A percentile compares a stretch with the other conserved stretches of the same genome.
Evolutionary conservation across 2,329 filamentous ascomycete genomes (phyloP).

Genomic region (Periconia sp.): DNA sequence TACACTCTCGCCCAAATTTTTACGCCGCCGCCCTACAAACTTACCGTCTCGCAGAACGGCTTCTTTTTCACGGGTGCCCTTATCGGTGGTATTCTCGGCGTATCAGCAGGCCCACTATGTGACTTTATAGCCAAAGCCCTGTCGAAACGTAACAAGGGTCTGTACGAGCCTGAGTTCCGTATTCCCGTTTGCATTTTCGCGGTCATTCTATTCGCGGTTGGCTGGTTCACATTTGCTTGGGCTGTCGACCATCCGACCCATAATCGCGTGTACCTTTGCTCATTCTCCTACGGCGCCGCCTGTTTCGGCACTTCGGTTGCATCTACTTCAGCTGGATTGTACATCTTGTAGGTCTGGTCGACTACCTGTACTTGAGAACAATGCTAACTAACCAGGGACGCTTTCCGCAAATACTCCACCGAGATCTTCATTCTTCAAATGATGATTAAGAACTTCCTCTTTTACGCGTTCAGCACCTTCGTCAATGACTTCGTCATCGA

Average conservation of each 20-base stretch:
- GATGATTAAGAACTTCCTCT: conserved; percentile 45
- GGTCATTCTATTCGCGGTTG: conserved; percentile 20
- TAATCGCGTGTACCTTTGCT: conserved; percentile 14
- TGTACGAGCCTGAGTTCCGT: conserved; percentile 29
- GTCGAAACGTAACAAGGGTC: conserved; percentile 18
- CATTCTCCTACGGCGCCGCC: conserved; percentile 26
- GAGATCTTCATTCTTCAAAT: conserved; percentile 44
- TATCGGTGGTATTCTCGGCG: conserved; percentile 26
- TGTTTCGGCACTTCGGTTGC: conserved; percentile 27
- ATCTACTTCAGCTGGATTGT: conserved; percentile 34
- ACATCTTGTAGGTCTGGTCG: conserved; percentile 38
- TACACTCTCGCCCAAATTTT: conserved; percentile 32
- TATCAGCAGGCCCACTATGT: conserved; percentile 24
- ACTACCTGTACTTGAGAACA: background rate
- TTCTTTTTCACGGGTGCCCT: conserved; percentile 33
- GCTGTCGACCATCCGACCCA: conserved; percentile 18
- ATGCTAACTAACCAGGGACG: conserved; percentile 23
- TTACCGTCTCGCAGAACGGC: conserved; percentile 28
- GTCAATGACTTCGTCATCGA: conserved; percentile 36
- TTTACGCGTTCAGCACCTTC: conserved; percentile 42
- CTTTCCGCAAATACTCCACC: conserved; percentile 34
- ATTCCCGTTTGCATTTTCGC: conserved; percentile 26
- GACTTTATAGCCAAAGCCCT: conserved; percentile 20
- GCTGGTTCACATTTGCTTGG: conserved; percentile 29
- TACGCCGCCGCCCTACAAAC: conserved; percentile 25